Evolutionary conservation across 108 stramenopile genomes (phyloP), one percentile per base, ranked within the genome.

Genomic region (Skeletonema menzelii): DNA sequence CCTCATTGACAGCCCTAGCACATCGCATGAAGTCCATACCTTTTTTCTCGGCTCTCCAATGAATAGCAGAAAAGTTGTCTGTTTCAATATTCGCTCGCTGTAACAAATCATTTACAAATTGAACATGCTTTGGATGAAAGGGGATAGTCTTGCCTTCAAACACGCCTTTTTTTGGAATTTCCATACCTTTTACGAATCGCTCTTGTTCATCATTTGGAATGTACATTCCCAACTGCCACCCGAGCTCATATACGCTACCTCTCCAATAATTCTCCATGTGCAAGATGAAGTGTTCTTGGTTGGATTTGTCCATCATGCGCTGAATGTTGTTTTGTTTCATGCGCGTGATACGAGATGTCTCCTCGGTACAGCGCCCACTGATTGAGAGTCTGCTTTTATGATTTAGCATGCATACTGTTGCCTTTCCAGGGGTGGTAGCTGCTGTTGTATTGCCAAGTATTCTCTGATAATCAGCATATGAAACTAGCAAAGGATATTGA

Each of bases 1-100:
- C 72, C 22, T 57, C 22, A 8, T 42, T 11, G 0, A 72, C 34
- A 32, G 65, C 65, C 42, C 58, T 27, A 13, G 72, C 72, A 24
- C 72, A 72, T 24, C 28, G 30, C n/a, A 47, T 34, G 4, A 57
- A 65, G 7, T 72, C 72, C 55, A 72, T 72, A 27, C 72, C 72
- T 15, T 20, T 38, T 13, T 66, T 65, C 34, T 72, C 72, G 2
- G 72, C 72, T 40, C 72, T 56, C 72, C 72, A 72, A 31, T 72
- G 72, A 22, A 72, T 42, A n/a, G 37, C 42, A 0, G 46, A 64
- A 37, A 72, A 72, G 15, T 40, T 56, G 4, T 56, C 13, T 2
- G 12, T 53, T 27, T 47, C 40, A 15, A 69, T 69, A 42, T 69
- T 59, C 22, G 57, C 19, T 40, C 2, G 20, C 15, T 26, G 17